Percentiles rank a stretch among this genome's conserved stretches.
phyloP scores from a whole-genome alignment of 83 land plant species.

The Thuja plicata region DNA sequence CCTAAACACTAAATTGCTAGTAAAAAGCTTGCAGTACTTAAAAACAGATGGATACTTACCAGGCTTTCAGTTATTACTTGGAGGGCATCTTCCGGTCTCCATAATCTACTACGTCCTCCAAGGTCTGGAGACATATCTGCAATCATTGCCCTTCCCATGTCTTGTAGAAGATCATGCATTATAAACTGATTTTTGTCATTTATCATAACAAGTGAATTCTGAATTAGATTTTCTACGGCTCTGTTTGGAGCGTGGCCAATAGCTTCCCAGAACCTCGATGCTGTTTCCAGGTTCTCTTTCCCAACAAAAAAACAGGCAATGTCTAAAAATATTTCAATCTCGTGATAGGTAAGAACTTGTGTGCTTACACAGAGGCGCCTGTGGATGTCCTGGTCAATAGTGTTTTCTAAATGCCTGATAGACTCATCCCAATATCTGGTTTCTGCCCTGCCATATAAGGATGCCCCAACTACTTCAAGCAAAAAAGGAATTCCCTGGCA shows the following conservation, averaged over 20 bases:
- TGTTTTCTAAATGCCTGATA: background rate
- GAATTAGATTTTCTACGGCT: background rate
- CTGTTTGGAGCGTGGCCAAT: background rate
- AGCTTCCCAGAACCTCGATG: background rate
- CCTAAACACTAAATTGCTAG: background rate
- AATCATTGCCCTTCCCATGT: conserved; percentile 7
- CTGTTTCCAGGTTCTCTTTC: background rate
- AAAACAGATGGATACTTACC: background rate
- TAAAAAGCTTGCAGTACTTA: background rate
- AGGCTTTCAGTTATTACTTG: background rate
- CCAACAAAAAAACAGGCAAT: background rate
- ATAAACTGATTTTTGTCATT: background rate
- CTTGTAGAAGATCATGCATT: conserved; percentile 7
- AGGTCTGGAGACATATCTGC: background rate
- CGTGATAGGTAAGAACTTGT: background rate
- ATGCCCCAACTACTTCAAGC: conserved; percentile 1
- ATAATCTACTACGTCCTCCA: background rate
- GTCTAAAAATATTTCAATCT: background rate
- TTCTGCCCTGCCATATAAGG: background rate
- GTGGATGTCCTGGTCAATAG: background rate
- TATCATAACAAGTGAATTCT: background rate
- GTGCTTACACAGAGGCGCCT: background rate
- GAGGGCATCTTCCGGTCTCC: background rate
- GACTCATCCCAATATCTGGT: background rate
- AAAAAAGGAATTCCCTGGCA: background rate